Conservation (phyloP, 306 rosid species). For the Carpinus viminea region DNA sequence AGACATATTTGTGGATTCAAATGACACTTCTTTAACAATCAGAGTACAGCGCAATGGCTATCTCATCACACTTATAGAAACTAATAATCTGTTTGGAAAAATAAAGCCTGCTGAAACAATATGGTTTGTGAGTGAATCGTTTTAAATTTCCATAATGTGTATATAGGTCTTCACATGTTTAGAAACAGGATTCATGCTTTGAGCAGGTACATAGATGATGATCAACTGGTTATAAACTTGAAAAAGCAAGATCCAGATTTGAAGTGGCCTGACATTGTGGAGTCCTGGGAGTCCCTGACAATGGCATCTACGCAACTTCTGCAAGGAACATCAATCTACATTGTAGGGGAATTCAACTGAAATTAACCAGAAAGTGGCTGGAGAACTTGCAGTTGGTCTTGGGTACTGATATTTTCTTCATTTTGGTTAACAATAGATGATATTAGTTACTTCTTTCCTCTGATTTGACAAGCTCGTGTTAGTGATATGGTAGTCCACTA, state of each 20-base stretch:
- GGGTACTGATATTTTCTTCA: slow-evolving; percentile 47
- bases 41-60: slow-evolving; percentile 60
- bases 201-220: slow-evolving; percentile 86
- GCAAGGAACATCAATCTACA: slow-evolving; percentile 80
- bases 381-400: slow-evolving; percentile 84
- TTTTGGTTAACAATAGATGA: slow-evolving; percentile 17
- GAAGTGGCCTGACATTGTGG: slow-evolving; percentile 88
- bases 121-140: slow-evolving; percentile 55
- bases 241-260: slow-evolving; percentile 88
- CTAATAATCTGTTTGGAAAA: slow-evolving; percentile 67
- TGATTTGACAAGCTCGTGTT: not conserved
- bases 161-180: slow-evolving; percentile 19
- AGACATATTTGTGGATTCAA: slow-evolving; percentile 65
- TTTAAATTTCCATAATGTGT: not conserved
- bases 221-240: slow-evolving; percentile 73
- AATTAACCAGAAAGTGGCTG: slow-evolving; percentile 82
- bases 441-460: not conserved
- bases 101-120: slow-evolving; percentile 91
- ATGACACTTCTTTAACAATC: slow-evolving; percentile 57
- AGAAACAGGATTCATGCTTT: slow-evolving; percentile 24
- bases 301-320: slow-evolving; percentile 73
- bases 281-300: slow-evolving; percentile 88
- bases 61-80: slow-evolving; percentile 63
- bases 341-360: slow-evolving; percentile 82
- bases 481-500: not conserved